A percentile compares a stretch with the other conserved stretches of the same genome.
These are phyloP conservation scores for Nemophila menziesii DNA, from an alignment of 257 asterid species.

Conservation along the genomic window DNA sequence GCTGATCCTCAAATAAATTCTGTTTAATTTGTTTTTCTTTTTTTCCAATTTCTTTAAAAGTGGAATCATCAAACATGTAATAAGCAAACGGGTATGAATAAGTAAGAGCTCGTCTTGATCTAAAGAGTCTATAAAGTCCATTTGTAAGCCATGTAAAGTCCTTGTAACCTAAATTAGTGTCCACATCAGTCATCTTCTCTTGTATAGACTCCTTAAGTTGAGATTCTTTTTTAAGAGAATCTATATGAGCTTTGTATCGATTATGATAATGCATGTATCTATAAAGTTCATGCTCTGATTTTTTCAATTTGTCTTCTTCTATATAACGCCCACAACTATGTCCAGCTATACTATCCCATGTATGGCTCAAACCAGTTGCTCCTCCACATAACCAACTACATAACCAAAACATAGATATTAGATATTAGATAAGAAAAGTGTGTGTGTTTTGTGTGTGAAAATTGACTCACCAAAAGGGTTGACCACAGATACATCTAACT, in stretches of 20 bases:
- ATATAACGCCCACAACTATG: constrained; percentile 95
- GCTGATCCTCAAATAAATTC: constrained; percentile 92
- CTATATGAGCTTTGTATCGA: constrained; percentile 83
- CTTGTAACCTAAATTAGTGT: constrained; percentile 43
- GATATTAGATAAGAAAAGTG: too few species aligned
- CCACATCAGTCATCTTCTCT: constrained; percentile 47
- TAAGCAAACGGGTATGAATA: constrained; percentile 90
- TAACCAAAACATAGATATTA: too few species aligned
- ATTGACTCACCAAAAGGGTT: constrained; percentile 76
- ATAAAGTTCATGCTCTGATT: constrained; percentile 56
- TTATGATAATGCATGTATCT: constrained; percentile 90
- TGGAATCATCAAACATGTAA: constrained; percentile 83
- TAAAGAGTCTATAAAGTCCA: constrained; percentile 75
- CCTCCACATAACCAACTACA: constrained; percentile 95
- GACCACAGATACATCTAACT: constrained; percentile 92
- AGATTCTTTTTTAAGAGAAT: constrained; percentile 75
- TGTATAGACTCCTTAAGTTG: constrained; percentile 47
- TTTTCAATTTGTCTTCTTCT: constrained; percentile 52
- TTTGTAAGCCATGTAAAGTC: constrained; percentile 84
- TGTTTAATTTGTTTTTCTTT: constrained; percentile 56
- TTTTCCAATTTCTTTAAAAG: constrained; percentile 67
- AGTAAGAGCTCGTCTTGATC: constrained; percentile 84
- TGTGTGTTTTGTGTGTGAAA: too few species aligned
- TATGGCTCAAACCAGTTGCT: constrained; percentile 81
- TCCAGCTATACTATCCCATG: constrained; percentile 49